phyloP scores from a whole-genome alignment of 495 filamentous ascomycete genomes.

The Delitschia confertaspora region DNA sequence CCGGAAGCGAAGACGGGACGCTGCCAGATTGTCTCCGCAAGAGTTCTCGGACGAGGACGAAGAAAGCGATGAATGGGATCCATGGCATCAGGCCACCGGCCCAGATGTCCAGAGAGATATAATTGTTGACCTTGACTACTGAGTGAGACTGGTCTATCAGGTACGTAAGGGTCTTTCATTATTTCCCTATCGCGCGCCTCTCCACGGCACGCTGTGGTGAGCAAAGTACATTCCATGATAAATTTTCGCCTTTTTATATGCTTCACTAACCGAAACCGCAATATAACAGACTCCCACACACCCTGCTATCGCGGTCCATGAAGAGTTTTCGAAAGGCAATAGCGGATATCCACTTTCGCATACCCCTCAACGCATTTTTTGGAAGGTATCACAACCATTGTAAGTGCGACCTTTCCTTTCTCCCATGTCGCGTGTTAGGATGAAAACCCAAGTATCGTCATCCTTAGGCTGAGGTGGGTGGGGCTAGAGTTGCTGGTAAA shows the following conservation, averaged over 20 bases:
- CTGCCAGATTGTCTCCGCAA: background rate
- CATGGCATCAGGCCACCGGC: slow-evolving; percentile 30
- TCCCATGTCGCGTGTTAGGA: slow-evolving; percentile 44
- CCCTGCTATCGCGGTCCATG: too few species aligned
- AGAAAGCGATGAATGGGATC: slow-evolving; percentile 29
- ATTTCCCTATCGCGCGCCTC: too few species aligned
- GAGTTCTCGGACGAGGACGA: slow-evolving; percentile 3
- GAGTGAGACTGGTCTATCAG: too few species aligned
- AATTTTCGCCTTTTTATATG: too few species aligned
- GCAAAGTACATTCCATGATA: too few species aligned
- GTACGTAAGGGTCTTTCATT: background rate
- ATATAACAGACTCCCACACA: too few species aligned
- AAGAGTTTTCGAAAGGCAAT: too few species aligned
- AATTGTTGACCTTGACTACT: slow-evolving; percentile 34
- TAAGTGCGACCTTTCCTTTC: slow-evolving; percentile 12
- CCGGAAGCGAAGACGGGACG: slow-evolving; percentile 39
- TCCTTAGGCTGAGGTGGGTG: slow-evolving; percentile 52
- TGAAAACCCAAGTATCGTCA: slow-evolving; percentile 58
- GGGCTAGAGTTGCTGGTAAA: slow-evolving; percentile 20
- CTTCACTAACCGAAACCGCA: too few species aligned
- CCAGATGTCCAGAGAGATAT: slow-evolving; percentile 26
- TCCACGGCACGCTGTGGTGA: too few species aligned
- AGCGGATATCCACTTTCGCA: too few species aligned
- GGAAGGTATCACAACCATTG: too few species aligned
- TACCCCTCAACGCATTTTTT: too few species aligned